Percentiles rank a stretch among this genome's conserved stretches.
These are phyloP conservation scores for Heterotrichella gracilis DNA, from an alignment of 352 stramenopile genomes.

Conservation along the genomic window DNA sequence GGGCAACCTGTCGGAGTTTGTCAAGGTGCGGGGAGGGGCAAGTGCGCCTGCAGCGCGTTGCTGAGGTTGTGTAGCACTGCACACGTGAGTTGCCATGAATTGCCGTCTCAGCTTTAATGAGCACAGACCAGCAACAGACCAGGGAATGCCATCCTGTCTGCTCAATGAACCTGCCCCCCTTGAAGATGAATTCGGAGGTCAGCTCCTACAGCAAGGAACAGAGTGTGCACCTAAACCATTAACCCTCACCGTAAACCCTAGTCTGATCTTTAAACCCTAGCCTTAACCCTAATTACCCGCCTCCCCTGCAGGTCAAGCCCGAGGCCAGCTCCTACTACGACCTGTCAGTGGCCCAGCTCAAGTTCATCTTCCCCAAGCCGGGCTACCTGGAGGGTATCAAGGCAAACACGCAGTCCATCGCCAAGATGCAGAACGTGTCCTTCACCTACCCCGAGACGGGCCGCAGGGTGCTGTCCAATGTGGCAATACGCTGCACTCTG, in stretches of 20 bases:
- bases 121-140: too few relatives aligned
- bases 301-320: too few relatives aligned
- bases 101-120: too few relatives aligned
- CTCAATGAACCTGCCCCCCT: too few relatives aligned
- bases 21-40: conserved; percentile 18
- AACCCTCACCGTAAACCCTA: conserved; percentile 27
- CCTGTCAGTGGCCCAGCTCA: conserved; percentile 36
- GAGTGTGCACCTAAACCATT: conserved; percentile 40
- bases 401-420: conserved; percentile 47
- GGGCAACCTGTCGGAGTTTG: conserved; percentile 51
- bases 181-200: too few relatives aligned
- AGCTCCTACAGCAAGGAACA: conserved; percentile 98
- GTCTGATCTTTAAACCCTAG: conserved; percentile 21
- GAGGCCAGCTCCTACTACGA: conserved; percentile 35
- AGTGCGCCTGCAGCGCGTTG: conserved; percentile 21
- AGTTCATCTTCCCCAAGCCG: conserved; percentile 49
- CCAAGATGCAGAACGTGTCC: conserved; percentile 40
- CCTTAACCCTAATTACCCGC: conserved; percentile 20
- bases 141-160: too few relatives aligned
- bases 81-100: too few relatives aligned
- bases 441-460: conserved; percentile 60
- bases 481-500: too few relatives aligned
- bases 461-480: too few relatives aligned
- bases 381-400: conserved; percentile 44
- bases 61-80: conserved; percentile 77